These are phyloP conservation scores for Phytophthora quininea DNA, from an alignment of 352 stramenopile species.

Conservation along the genomic window DNA sequence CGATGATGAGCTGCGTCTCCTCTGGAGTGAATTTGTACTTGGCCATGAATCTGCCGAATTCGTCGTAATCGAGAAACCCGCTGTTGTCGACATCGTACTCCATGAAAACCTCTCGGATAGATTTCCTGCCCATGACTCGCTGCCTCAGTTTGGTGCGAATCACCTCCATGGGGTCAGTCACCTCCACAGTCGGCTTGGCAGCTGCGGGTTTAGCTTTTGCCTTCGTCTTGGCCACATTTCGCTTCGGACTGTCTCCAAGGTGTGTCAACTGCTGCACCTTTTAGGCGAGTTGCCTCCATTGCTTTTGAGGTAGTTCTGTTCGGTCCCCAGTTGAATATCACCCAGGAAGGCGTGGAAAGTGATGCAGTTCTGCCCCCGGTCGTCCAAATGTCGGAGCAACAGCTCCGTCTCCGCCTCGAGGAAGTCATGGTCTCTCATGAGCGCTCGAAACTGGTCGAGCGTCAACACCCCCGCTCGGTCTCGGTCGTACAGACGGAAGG, in stretches of 20 bases:
- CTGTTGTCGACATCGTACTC: constrained; percentile 70
- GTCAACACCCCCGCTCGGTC: constrained; percentile 54
- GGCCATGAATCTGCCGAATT: constrained; percentile 75
- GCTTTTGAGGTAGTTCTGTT: constrained; percentile 52
- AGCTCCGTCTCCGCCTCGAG: constrained; percentile 53
- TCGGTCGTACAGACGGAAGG: constrained; percentile 68
- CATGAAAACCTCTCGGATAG: constrained; percentile 73
- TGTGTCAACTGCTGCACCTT: constrained; percentile 44
- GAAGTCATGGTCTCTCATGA: constrained; percentile 64
- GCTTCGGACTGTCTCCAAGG: constrained; percentile 31
- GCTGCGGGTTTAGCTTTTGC: constrained; percentile 4
- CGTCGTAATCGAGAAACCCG: constrained; percentile 63
- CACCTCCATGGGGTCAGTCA: constrained; percentile 49
- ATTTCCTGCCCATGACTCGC: constrained; percentile 78
- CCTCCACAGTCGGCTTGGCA: constrained; percentile 10
- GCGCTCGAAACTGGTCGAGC: constrained; percentile 47
- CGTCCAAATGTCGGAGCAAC: constrained; percentile 53
- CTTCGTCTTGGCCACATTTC: constrained; percentile 19
- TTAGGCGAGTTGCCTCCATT: constrained; percentile 34
- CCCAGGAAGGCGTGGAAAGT: constrained; percentile 65
- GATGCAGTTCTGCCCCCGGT: constrained; percentile 41
- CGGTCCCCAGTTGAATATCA: constrained; percentile 36
- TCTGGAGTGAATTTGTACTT: constrained; percentile 60
- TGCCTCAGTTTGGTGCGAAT: constrained; percentile 65
- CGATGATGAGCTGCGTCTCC: constrained; percentile 48